phyloP scores from a whole-genome alignment of 2,329 filamentous ascomycete genomes.

The Sordariomycetes sp. region DNA sequence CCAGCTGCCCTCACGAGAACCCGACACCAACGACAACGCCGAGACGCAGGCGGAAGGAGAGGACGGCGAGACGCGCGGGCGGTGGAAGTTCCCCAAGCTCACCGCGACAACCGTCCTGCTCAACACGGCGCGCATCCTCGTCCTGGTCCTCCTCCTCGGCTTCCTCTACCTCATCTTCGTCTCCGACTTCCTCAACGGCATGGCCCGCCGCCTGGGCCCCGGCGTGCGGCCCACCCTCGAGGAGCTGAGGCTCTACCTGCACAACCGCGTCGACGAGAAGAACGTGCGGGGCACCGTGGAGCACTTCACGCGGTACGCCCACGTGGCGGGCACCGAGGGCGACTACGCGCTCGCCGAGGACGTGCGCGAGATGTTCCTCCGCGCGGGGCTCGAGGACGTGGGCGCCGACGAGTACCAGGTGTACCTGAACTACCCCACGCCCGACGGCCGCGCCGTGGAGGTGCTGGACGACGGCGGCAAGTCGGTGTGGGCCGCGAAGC shows the following conservation, averaged over 20 bases:
- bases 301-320: constrained; percentile 74
- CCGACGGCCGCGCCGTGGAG: constrained; percentile 67
- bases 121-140: constrained; percentile 62
- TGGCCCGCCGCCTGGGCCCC: constrained; percentile 50
- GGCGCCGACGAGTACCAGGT: constrained; percentile 71
- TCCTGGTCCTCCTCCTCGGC: constrained; percentile 62
- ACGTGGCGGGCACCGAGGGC: constrained; percentile 89
- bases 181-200: constrained; percentile 67
- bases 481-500: constrained; percentile 64
- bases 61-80: constrained; percentile 4
- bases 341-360: constrained; percentile 80
- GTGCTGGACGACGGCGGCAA: constrained; percentile 59
- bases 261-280: constrained; percentile 59
- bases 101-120: constrained; percentile 36
- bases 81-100: constrained; percentile 8
- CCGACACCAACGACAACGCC: background rate
- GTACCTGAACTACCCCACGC: constrained; percentile 83
- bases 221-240: constrained; percentile 72
- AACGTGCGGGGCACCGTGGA: constrained; percentile 62
- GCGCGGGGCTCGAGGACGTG: constrained; percentile 65
- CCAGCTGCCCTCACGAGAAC: constrained; percentile 28
- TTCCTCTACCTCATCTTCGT: constrained; percentile 80
- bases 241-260: constrained; percentile 64
- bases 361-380: constrained; percentile 66
- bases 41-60: background rate